Evolutionary conservation across 2,329 filamentous ascomycete genomes (phyloP), one percentile per base, ranked within the genome.

Genomic region (Phyllosticta citrichinensis): DNA sequence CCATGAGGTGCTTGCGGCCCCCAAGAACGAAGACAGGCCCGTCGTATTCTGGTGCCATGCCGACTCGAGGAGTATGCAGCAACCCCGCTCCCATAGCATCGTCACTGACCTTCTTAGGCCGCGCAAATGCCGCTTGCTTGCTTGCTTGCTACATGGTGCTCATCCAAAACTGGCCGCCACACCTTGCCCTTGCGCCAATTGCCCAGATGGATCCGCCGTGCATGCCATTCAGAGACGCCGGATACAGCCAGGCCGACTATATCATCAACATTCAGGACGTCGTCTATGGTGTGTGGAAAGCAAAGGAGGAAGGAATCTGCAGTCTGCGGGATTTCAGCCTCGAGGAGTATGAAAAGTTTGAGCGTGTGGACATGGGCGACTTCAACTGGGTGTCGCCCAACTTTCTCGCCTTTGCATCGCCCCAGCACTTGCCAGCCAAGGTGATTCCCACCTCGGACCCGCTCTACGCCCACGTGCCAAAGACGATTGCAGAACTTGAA

Each of bases 351-450:
- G 94, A 99, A 77, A 88, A 84, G 72, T 99, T 85, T 69, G 94
- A 99, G 78, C 84, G 94, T 62, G 94, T 99, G 20, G 94, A 99
- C 73, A 91, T 97, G 80, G 94, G 94, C 65, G 94, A 99, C 77
- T 99, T 99, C 87, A 99, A 99, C 83, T 99, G 94, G 94, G 84
- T 99, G 62, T 96, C 92, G 5, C 92, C 93, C 9, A 81, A 92
- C 70, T 99, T 99, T 77, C 83, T 99, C 57, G 94, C 94, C 22
- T 97, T 99, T 73, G 94, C 94, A 53, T 97, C 93, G 20, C 94
- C 94, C 11, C 91, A 97, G 74, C 87, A 92, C 69, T 81, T 84
- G 61, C 89, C 91, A 5, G 83, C 88, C 12, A 82, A 85, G 61
- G 86, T 87, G 64, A 86, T 96, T 61, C 81, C 86, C 9, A 81